Base-by-base conservation (phyloP, 768 basidiomycete species). In the Kwoniella pini region DNA sequence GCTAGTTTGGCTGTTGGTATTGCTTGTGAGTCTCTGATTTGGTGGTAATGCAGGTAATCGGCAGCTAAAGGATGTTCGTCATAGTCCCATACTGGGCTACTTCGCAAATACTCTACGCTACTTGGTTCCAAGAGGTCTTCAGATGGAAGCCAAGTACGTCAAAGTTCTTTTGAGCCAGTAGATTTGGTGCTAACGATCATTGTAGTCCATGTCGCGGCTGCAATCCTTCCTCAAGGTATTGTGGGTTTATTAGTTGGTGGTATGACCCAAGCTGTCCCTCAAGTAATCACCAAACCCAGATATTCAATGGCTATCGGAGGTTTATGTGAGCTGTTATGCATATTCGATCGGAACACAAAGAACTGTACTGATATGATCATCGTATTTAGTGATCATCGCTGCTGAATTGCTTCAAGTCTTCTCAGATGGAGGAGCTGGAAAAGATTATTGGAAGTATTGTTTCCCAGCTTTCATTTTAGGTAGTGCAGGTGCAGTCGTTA, bases 391-490 rank as follows among this genome's bases (percentile, higher is more conserved):
- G 24, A 71, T 71, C 44, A 62, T 66, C 38, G 59, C 56, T 27
- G 69, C 62, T 0, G 54, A 67, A 21, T 44, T 75, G 4, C 62
- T 77, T 15, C 59, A 67, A 21, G 62, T 75, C 50, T 70, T 65
- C 61, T 67, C 66, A 9, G 60, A 74, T 42, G 76, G 76, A 19
- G 76, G 73, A n/a, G 27, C 36, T 4, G 72, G 72, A 0, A 67
- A 58, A 39, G 69, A 74, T 44, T 77, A 77, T 60, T 77, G 76
- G 76, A 62, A 59, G 30, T 73, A 48, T 57, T 61, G 60, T 51
- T 77, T 77, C 65, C 65, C 76, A 3, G 70, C 62, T 15, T 74
- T 58, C 50, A 44, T 72, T 24, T 52, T 77, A 45, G 74, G 74
- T 22, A 60, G 61, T 31, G 49, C 65, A 9, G 73, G 73, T 22